phyloP scores from a whole-genome alignment of 2,329 filamentous ascomycete genomes.

The Cercospora citrullina region DNA sequence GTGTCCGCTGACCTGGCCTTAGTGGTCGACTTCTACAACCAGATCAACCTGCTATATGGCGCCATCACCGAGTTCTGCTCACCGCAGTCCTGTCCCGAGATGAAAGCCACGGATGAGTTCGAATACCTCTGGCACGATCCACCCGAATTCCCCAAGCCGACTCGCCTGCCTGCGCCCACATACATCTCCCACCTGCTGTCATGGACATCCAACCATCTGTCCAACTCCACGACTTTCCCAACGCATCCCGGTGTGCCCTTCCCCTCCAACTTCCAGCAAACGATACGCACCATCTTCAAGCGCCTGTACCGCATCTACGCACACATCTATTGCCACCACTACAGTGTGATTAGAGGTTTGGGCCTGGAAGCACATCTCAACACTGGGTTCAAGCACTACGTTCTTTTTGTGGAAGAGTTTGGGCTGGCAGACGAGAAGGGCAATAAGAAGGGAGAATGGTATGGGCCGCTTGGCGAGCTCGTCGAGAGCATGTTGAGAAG shows the following conservation, averaged over 20 bases:
- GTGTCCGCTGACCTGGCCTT: slow-evolving; percentile 17
- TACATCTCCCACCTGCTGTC: slow-evolving; percentile 98
- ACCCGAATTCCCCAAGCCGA: slow-evolving; percentile 90
- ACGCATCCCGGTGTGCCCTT: slow-evolving; percentile 74
- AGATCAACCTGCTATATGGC: slow-evolving; percentile 97
- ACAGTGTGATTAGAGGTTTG: slow-evolving; percentile 91
- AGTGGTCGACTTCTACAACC: slow-evolving; percentile 99
- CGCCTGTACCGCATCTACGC: slow-evolving; percentile 97
- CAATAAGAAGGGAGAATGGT: slow-evolving; percentile 68
- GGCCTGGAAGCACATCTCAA: slow-evolving; percentile 96
- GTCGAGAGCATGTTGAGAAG: slow-evolving; percentile 98
- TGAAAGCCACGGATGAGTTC: slow-evolving; percentile 99
- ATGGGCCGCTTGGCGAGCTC: slow-evolving; percentile 90
- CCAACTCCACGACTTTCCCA: slow-evolving; percentile 94
- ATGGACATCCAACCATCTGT: slow-evolving; percentile 93
- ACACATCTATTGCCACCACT: slow-evolving; percentile 97
- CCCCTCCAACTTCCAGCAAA: slow-evolving; percentile 82
- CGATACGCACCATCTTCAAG: slow-evolving; percentile 99
- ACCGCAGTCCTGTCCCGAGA: slow-evolving; percentile 93
- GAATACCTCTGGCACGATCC: slow-evolving; percentile 99
- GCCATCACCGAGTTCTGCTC: slow-evolving; percentile 99
- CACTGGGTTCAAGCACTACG: slow-evolving; percentile 99
- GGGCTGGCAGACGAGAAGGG: slow-evolving; percentile 79
- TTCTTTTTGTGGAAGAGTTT: slow-evolving; percentile 97
- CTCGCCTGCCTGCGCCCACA: slow-evolving; percentile 94